Evolutionary conservation across 73 alveolate genomes (phyloP).

Genomic region (Tetrahymena thermophila): DNA sequence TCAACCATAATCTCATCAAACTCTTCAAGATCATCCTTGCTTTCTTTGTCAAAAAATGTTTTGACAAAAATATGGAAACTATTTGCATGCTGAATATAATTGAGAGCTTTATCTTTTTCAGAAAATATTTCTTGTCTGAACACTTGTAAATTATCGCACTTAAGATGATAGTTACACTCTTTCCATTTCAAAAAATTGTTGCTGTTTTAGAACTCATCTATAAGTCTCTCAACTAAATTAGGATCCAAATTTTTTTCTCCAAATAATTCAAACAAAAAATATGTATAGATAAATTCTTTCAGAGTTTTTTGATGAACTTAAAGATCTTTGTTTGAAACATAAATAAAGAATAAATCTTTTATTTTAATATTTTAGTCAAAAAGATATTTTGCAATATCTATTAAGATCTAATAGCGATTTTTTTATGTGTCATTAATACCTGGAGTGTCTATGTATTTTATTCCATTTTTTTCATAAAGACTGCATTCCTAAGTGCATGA

Average conservation of each 20-base stretch:
- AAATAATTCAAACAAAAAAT: neutral
- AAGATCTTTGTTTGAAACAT: neutral
- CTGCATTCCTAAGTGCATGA: neutral
- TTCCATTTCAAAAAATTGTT: neutral
- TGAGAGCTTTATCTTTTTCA: neutral
- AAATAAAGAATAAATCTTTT: neutral
- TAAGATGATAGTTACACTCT: neutral
- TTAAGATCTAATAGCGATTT: neutral
- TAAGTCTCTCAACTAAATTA: neutral
- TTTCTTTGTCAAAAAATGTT: neutral
- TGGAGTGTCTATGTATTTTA: neutral
- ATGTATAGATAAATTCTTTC: neutral
- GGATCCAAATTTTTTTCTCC: neutral
- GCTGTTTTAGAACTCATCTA: neutral
- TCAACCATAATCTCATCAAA: neutral
- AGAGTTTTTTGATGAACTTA: neutral
- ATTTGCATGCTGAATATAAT: neutral
- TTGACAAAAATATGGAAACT: neutral
- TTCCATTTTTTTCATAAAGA: neutral
- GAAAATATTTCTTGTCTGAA: neutral
- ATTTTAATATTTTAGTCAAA: neutral
- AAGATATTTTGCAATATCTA: neutral
- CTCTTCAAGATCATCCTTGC: neutral
- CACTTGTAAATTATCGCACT: neutral
- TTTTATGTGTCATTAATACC: neutral